These are phyloP conservation scores for Sugiyamaella japonica DNA, from an alignment of 1,139 yeast genomes.

Conservation along the genomic window DNA sequence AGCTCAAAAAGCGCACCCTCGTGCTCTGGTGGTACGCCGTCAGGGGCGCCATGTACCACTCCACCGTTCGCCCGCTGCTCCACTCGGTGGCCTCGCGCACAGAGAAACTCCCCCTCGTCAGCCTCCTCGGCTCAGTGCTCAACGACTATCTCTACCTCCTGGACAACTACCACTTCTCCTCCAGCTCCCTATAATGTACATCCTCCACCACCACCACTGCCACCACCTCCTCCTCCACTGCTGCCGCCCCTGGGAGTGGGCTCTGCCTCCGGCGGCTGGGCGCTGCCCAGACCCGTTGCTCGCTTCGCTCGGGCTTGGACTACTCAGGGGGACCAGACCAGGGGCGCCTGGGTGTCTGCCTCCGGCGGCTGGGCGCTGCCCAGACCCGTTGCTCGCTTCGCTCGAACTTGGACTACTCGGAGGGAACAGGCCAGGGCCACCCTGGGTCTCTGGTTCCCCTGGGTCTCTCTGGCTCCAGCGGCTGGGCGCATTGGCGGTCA, in stretches of 20 bases:
- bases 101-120: constrained; percentile 38
- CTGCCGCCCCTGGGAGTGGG: background rate
- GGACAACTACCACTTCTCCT: constrained; percentile 44
- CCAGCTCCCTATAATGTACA: constrained; percentile 32
- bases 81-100: constrained; percentile 31
- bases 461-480: too few relatives aligned
- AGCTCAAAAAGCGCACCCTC: constrained; percentile 36
- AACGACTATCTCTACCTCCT: constrained; percentile 44
- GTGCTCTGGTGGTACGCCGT: constrained; percentile 45
- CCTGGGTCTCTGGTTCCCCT: too few relatives aligned
- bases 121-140: constrained; percentile 37
- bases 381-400: too few relatives aligned
- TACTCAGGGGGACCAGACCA: too few relatives aligned
- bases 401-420: too few relatives aligned
- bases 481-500: too few relatives aligned
- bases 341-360: background rate
- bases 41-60: constrained; percentile 44
- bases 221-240: too few relatives aligned
- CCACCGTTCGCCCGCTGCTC: constrained; percentile 39
- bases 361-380: too few relatives aligned
- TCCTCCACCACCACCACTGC: background rate
- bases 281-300: constrained; percentile 8
- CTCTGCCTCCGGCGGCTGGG: constrained; percentile 15
- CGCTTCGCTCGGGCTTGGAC: constrained; percentile 1
- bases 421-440: too few relatives aligned